Conservation (phyloP, 495 filamentous ascomycete species). For the Penicillium antarcticum region DNA sequence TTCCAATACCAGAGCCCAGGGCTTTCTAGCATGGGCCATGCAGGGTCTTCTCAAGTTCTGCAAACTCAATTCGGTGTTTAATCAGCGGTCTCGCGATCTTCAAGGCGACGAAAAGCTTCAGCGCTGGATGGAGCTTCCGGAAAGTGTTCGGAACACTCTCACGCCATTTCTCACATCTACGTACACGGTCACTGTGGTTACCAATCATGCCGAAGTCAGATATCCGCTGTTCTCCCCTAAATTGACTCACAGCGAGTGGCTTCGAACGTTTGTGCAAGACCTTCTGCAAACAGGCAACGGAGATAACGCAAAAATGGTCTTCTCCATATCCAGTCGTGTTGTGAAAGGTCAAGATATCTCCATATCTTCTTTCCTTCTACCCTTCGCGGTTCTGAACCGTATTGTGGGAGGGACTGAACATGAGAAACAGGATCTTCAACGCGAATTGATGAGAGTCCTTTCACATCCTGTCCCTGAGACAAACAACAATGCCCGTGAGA, state of each 20-base stretch:
- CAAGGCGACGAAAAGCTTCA: conserved; percentile 55
- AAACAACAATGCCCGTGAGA: conserved; percentile 58
- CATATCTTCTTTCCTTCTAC: conserved; percentile 81
- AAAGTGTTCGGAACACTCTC: conserved; percentile 69
- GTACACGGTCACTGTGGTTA: conserved; percentile 65
- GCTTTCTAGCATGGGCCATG: conserved; percentile 89
- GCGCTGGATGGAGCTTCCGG: conserved; percentile 74
- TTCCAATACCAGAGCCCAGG: conserved; percentile 79
- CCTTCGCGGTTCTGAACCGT: conserved; percentile 77
- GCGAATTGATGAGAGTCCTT: conserved; percentile 70
- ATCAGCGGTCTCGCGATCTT: conserved; percentile 47
- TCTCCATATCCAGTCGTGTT: conserved; percentile 73
- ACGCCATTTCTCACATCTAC: conserved; percentile 81
- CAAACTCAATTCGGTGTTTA: conserved; percentile 60
- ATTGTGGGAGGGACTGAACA: conserved; percentile 65
- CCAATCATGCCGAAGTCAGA: conserved; percentile 43
- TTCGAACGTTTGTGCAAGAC: conserved; percentile 75
- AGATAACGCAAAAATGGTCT: conserved; percentile 67
- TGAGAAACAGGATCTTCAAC: conserved; percentile 62
- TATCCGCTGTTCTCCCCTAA: conserved; percentile 74
- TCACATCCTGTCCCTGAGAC: conserved; percentile 52
- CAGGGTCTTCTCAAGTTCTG: conserved; percentile 81
- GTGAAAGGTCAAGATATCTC: conserved; percentile 79
- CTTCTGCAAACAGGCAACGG: conserved; percentile 70
- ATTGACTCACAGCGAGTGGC: conserved; percentile 73